Evolutionary conservation across 2,329 filamentous ascomycete species (phyloP), one percentile per base, ranked within the genome.

Genomic region (Diplocarpon rosae): DNA sequence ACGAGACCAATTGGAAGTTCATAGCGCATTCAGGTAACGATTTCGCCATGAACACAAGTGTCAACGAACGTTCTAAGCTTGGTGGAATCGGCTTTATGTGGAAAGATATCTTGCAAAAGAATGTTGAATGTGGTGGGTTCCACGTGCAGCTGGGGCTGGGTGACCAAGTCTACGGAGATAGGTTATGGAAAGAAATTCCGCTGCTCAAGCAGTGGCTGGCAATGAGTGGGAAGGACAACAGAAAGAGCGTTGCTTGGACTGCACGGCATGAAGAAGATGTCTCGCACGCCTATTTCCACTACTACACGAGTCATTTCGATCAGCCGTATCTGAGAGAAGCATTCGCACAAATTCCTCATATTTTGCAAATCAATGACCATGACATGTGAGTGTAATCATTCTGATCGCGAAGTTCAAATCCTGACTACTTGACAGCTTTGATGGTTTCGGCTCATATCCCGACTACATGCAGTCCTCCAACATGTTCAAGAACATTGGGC

Each of bases 81-180:
- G 92, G 92, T 27, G 92, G 92, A 1, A 76, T 93, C 1, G 86
- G 89, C 0, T 85, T 92, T 60, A 94, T 98, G 90, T 98, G 92
- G 92, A 96, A 95, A 59, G 92, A 98, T 57, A 89, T 98, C 24
- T 73, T 98, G 60, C 88, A 95, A 65, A 95, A 95, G 71, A 94
- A 98, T 58, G 79, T 89, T 24, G 92, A 98, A 56, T 95, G 89
- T 55, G 88, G 89, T 44, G 92, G 92, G 1, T 98, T 96, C 63
- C 92, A 98, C 59, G 82, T 86, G 6, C 92, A 98, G 60, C 71
- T 98, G 7, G 92, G 90, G 12, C 69, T 95, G 4, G 92, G 92
- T 44, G 86, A 92, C 48, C 92, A 98, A 62, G 93, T 98, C 42
- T 96, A 93, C 60, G 92, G 87, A 1, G 92, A 98, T 64, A 73